These are phyloP conservation scores for Pseudogymnoascus sp. DNA, from an alignment of 2,329 filamentous ascomycete species.

Conservation along the genomic window DNA sequence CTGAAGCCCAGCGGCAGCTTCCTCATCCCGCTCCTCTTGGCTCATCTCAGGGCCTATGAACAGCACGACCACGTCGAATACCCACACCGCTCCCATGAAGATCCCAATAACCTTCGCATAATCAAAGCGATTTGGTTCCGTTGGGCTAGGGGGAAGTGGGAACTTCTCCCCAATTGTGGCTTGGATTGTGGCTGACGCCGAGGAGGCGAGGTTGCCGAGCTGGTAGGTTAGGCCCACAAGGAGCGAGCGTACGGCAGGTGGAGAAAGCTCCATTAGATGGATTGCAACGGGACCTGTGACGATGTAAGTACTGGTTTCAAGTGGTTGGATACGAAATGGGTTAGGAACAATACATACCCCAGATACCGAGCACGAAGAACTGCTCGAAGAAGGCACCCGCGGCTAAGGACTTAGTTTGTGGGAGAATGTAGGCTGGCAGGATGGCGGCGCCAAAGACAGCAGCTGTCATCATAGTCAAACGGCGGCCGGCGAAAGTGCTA, in stretches of 20 bases:
- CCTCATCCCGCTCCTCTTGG: neutral
- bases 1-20: neutral
- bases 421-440: constrained; percentile 73
- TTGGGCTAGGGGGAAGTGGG: constrained; percentile 49
- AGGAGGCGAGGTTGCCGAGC: constrained; percentile 63
- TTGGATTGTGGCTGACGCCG: constrained; percentile 63
- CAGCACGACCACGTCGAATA: constrained; percentile 42
- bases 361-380: constrained; percentile 67
- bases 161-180: constrained; percentile 70
- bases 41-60: constrained; percentile 34
- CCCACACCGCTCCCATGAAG: constrained; percentile 77
- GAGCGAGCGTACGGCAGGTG: constrained; percentile 55
- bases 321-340: neutral
- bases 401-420: constrained; percentile 51
- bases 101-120: constrained; percentile 79
- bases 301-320: neutral
- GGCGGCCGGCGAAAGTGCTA: constrained; percentile 58
- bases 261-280: constrained; percentile 62
- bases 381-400: constrained; percentile 76
- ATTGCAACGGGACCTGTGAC: constrained; percentile 50
- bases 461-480: constrained; percentile 57
- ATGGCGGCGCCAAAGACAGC: constrained; percentile 56
- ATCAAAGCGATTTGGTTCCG: constrained; percentile 46
- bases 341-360: constrained; percentile 38
- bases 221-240: constrained; percentile 64